Evolutionary conservation across 1,284 basidiomycete species (phyloP).

Genomic region (Heterobasidion annosum): DNA sequence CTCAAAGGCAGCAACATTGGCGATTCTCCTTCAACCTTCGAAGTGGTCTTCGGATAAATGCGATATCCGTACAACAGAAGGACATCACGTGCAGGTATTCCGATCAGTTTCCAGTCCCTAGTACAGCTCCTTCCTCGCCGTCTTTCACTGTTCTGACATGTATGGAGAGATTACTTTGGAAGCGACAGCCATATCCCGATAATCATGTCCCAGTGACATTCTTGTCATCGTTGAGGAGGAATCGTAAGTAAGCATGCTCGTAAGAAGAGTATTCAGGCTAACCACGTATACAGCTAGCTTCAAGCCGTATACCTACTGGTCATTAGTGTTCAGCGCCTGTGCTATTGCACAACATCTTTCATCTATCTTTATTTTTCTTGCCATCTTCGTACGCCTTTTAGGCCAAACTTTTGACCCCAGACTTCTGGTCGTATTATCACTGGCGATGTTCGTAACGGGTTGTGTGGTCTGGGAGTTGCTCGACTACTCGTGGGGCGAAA

Average conservation of each 20-base stretch:
- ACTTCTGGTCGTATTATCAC: slow-evolving; percentile 59
- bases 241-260: slow-evolving; percentile 48
- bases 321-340: slow-evolving; percentile 64
- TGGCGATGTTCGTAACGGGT: slow-evolving; percentile 49
- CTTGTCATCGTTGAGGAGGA: slow-evolving; percentile 67
- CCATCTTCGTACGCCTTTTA: slow-evolving; percentile 70
- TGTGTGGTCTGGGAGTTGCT: slow-evolving; percentile 58
- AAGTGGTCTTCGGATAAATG: too few relatives aligned
- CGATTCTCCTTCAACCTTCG: too few relatives aligned
- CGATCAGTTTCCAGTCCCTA: too few relatives aligned
- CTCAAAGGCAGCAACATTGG: too few relatives aligned
- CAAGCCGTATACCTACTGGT: slow-evolving; percentile 65
- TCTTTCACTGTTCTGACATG: neutral
- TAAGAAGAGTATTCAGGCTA: slow-evolving; percentile 5
- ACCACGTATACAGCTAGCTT: slow-evolving; percentile 51
- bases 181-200: slow-evolving; percentile 69
- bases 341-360: slow-evolving; percentile 83
- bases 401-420: slow-evolving; percentile 58
- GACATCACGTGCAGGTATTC: too few relatives aligned
- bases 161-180: slow-evolving; percentile 86
- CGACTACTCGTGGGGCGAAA: slow-evolving; percentile 16
- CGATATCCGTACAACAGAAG: too few relatives aligned
- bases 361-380: slow-evolving; percentile 75
- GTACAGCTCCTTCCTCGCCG: too few relatives aligned
- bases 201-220: slow-evolving; percentile 80